Evolutionary conservation across 1,284 basidiomycete species (phyloP).

Genomic region (Albatrellus sp.): DNA sequence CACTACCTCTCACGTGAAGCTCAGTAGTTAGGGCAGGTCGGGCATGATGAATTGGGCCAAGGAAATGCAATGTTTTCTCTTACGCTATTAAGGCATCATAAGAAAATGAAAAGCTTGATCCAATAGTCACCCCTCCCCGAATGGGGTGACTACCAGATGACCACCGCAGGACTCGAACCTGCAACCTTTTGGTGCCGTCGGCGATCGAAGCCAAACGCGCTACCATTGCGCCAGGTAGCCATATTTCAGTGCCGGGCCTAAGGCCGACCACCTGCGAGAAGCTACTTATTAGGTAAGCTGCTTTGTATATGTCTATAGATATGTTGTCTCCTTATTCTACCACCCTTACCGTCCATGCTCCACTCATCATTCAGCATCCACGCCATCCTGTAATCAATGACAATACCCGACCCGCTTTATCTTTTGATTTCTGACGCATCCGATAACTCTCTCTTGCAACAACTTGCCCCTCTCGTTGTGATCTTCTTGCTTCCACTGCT

Average conservation of each 20-base stretch:
- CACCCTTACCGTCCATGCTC: constrained; percentile 51
- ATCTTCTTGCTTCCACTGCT: constrained; percentile 42
- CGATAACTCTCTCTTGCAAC: constrained; percentile 23
- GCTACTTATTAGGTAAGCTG: no score
- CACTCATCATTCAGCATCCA: background rate
- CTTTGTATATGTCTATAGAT: no score
- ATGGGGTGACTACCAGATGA: no score
- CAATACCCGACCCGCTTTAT: background rate
- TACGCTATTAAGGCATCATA: no score
- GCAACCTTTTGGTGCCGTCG: constrained; percentile 76
- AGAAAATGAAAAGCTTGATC: no score
- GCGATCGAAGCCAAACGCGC: constrained; percentile 81
- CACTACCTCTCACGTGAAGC: background rate
- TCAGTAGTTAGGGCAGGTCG: constrained; percentile 11
- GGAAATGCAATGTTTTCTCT: no score
- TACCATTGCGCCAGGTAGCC: constrained; percentile 74
- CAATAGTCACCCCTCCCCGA: no score
- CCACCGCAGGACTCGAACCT: constrained; percentile 84
- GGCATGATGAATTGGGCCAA: no score
- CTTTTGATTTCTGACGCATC: background rate
- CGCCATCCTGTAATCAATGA: background rate
- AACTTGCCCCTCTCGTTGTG: constrained; percentile 42
- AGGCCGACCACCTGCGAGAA: no score
- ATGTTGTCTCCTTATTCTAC: no score
- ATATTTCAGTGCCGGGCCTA: no score